Evolutionary conservation across 2,329 filamentous ascomycete species (phyloP), one percentile per base, ranked within the genome.

Genomic region (Falciphora oryzae): DNA sequence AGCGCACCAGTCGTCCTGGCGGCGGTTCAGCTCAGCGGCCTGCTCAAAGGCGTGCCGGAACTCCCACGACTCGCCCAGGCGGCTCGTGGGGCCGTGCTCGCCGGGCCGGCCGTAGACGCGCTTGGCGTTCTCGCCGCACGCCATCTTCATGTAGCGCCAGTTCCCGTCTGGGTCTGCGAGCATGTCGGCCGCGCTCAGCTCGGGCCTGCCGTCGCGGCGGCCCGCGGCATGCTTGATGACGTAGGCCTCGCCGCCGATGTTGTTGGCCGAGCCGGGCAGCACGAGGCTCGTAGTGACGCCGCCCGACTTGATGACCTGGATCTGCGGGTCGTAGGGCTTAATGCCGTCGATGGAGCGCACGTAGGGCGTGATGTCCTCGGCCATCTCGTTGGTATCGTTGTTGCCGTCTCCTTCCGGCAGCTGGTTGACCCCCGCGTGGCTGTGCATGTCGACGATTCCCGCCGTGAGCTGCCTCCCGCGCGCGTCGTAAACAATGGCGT

Each of bases 81-180:
- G 79, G 66, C 84, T 89, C 64, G 80, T 80, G 0, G 86, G 86
- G 0, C 84, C 83, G 59, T 77, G 77, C 63, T 81, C 78, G 29
- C 85, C 85, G 5, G 76, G 70, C 59, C 77, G 78, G 13, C 86
- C 86, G 66, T 89, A 88, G 0, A 85, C 76, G 0, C 80, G 76
- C 76, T 89, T 89, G 1, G 88, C 78, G 69, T 91, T 91, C 75
- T 91, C 88, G 50, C 88, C 88, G 68, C 88, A 91, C 0, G 89
- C 89, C 88, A 91, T 91, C 77, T 91, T 91, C 81, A 91, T 89
- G 73, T 89, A 91, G 27, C 89, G 81, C 84, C 87, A 89, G 66
- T 78, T 84, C 28, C 80, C 79, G 57, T 88, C 86, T 0, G 87
- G 87, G 63, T 89, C 86, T 1, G 88, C 88, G 13, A 90, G 78